Percentiles rank a stretch among this genome's conserved stretches.
These are phyloP conservation scores for Bruguiera sexangula DNA, from an alignment of 345 rosid genomes.

Conservation along the genomic window DNA sequence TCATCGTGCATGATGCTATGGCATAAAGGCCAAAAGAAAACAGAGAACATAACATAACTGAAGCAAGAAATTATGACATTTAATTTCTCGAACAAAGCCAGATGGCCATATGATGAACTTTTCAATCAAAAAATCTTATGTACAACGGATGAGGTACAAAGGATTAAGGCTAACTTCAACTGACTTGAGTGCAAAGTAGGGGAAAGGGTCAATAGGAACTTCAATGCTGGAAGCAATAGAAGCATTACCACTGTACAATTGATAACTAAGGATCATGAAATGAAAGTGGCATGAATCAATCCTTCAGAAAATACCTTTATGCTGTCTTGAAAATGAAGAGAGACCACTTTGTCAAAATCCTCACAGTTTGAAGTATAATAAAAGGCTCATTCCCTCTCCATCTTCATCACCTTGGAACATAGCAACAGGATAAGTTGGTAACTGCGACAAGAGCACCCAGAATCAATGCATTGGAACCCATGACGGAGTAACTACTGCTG, in stretches of 20 bases:
- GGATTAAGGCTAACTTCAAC: no score
- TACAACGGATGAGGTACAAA: no score
- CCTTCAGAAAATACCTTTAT: conserved; percentile 44
- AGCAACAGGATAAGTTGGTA: conserved; percentile 67
- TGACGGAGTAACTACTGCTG: neutral
- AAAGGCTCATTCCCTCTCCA: conserved; percentile 90
- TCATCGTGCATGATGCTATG: neutral
- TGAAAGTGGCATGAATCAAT: neutral
- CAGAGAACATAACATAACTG: no score
- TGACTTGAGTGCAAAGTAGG: no score
- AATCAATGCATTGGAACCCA: neutral
- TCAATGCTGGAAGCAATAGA: neutral
- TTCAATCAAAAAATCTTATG: no score
- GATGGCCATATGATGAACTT: no score
- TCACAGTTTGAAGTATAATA: conserved; percentile 61
- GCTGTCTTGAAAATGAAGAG: conserved; percentile 61
- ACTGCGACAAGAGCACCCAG: conserved; percentile 28
- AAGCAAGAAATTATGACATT: no score
- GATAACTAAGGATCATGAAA: neutral
- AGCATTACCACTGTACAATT: neutral
- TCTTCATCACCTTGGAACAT: conserved; percentile 56
- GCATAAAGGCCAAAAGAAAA: neutral
- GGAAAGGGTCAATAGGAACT: no score
- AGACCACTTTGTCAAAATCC: conserved; percentile 47
- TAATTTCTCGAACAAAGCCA: no score